Evolutionary conservation across 176 grass and related monocot genomes (phyloP).

Genomic region (Musa troglodytarum): DNA sequence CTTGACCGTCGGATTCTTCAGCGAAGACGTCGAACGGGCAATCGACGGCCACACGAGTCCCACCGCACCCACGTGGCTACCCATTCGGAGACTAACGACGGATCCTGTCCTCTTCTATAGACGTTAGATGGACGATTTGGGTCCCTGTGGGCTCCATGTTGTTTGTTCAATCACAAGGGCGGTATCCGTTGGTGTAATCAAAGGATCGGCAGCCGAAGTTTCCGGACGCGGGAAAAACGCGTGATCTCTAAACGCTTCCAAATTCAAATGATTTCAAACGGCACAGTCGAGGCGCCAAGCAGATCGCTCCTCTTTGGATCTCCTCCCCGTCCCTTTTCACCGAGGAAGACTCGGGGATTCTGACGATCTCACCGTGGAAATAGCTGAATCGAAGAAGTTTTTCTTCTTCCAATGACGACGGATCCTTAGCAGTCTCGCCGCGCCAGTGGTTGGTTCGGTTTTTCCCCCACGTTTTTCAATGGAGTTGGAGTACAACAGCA

Average conservation of each 20-base stretch:
- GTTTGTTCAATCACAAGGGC: no score
- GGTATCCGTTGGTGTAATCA: no score
- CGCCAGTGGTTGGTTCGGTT: background rate
- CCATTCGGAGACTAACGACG: no score
- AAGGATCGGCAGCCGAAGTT: no score
- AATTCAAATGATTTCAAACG: constrained; percentile 4
- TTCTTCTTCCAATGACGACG: background rate
- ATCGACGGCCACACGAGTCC: no score
- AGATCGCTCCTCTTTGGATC: background rate
- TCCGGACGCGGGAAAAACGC: no score
- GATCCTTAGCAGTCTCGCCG: background rate
- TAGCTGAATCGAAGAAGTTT: background rate
- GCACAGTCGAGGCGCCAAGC: background rate
- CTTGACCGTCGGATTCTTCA: no score
- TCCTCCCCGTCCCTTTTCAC: background rate
- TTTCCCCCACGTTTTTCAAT: background rate
- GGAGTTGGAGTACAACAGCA: constrained; percentile 30
- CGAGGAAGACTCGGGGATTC: background rate
- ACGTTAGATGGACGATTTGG: no score
- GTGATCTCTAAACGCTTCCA: background rate
- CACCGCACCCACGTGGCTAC: no score
- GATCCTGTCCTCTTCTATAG: no score
- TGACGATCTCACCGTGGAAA: background rate
- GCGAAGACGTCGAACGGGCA: no score
- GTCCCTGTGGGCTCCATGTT: no score